These are phyloP conservation scores for Neofusicoccum kwambonambiense DNA, from an alignment of 2,329 filamentous ascomycete species.

Conservation along the genomic window DNA sequence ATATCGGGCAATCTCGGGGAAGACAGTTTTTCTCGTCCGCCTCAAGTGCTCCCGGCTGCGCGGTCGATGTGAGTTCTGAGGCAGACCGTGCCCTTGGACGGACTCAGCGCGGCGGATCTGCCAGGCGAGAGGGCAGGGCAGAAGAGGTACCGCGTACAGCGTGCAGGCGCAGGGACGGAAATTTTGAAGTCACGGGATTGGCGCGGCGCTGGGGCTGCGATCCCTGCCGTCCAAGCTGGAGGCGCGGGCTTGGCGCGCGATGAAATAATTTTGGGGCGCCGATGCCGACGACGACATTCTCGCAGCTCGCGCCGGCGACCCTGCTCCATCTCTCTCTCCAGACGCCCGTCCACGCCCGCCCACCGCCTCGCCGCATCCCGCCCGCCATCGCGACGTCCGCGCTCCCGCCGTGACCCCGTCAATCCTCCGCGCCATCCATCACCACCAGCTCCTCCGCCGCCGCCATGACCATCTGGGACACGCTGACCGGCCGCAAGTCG, in stretches of 20 bases:
- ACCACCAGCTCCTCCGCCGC: neutral
- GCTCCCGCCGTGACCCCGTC: neutral
- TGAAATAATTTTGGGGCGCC: constrained; percentile 17
- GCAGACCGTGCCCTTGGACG: neutral
- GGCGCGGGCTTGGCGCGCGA: constrained; percentile 7
- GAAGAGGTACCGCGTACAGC: neutral
- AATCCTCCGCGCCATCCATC: neutral
- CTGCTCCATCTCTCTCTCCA: neutral
- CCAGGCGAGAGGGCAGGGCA: neutral
- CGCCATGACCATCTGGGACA: constrained; percentile 45
- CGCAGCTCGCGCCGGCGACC: neutral
- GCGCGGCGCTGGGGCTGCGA: neutral
- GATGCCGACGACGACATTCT: constrained; percentile 6
- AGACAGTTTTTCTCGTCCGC: neutral
- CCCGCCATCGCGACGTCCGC: neutral
- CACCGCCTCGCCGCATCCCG: neutral
- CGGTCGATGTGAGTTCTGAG: neutral
- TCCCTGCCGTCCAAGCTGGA: neutral
- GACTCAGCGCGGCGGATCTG: neutral
- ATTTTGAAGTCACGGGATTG: constrained; percentile 18
- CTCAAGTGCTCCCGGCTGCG: neutral
- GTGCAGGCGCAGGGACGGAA: neutral
- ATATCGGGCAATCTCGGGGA: constrained; percentile 12
- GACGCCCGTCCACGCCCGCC: neutral
- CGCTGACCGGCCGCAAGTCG: constrained; percentile 59